Evolutionary conservation across 2,329 filamentous ascomycete species (phyloP), one percentile per base, ranked within the genome.

Genomic region (Mariannaea sp.): DNA sequence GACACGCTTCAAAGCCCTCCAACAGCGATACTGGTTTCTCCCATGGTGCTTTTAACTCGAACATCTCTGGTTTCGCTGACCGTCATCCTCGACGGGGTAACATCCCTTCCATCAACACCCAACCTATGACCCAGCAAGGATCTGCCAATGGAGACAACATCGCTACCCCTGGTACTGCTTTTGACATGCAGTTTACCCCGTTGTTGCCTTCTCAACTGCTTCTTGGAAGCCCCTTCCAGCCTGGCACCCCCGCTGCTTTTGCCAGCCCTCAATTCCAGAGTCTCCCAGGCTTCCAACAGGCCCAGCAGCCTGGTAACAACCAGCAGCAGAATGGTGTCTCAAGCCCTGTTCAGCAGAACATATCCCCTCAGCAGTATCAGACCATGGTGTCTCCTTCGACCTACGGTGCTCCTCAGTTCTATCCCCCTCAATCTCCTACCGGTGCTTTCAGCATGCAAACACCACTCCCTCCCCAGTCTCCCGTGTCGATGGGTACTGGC

Each of bases 181-280:
- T 92, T 70, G 94, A 97, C 70, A 97, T 97, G 93, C 94, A 97
- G 76, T 97, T 97, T 75, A 97, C 94, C 9, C 93, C 94, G 60
- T 82, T 99, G 61, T 84, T 99, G 30, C 94, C 94, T 29, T 97
- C 93, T 27, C 91, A 97, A 75, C 80, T 99, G 65, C 85, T 99
- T 20, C 87, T 97, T 44, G 94, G 94, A 41, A 97, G 92, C 73
- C 94, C 94, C 14, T 97, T 97, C 76, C 94, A 97, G 75, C 92
- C 94, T 12, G 94, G 92, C 35, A 96, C 90, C 5, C 93, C 93
- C 4, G 90, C 88, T 27, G 87, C 90, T 30, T 97, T 97, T 74
- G 86, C 87, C 57, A 96, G 89, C 61, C 89, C 92, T 32, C 92
- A 97, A 71, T 99, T 97, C 74, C 88, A 94, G 72, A 92, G 82